Conservation (phyloP, 257 asterid species). For the Solanum pennellii region DNA sequence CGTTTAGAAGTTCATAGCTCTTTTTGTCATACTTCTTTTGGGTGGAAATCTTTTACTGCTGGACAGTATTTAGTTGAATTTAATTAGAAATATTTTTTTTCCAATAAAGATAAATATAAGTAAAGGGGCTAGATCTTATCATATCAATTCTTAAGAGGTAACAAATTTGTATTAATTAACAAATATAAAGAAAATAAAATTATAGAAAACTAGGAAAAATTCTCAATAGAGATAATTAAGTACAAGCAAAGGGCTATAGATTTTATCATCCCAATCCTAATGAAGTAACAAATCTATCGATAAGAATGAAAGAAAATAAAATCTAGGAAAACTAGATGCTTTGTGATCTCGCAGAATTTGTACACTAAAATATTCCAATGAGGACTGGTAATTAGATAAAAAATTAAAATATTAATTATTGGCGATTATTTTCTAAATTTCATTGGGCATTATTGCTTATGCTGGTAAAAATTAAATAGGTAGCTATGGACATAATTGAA, state of each 20-base stretch:
- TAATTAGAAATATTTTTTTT: too few species aligned
- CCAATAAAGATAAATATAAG: too few species aligned
- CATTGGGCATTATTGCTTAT: background rate
- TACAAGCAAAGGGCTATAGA: background rate
- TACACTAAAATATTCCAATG: background rate
- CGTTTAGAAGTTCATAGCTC: background rate
- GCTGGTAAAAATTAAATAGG: background rate
- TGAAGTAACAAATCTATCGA: background rate
- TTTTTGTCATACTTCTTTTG: background rate
- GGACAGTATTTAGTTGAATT: background rate
- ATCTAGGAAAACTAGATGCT: background rate
- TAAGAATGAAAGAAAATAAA: background rate
- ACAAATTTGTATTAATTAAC: too few species aligned
- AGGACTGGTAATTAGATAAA: background rate
- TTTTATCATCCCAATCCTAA: background rate
- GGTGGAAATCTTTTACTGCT: background rate
- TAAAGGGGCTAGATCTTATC: too few species aligned
- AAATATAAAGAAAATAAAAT: too few species aligned
- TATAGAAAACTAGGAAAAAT: too few species aligned
- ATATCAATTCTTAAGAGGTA: too few species aligned
- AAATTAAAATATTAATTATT: background rate
- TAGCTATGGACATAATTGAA: background rate
- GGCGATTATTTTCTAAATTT: background rate
- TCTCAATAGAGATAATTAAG: background rate
- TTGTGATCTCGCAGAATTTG: background rate